Conservation (phyloP, 768 basidiomycete species). For the Tricholomella constricta region DNA sequence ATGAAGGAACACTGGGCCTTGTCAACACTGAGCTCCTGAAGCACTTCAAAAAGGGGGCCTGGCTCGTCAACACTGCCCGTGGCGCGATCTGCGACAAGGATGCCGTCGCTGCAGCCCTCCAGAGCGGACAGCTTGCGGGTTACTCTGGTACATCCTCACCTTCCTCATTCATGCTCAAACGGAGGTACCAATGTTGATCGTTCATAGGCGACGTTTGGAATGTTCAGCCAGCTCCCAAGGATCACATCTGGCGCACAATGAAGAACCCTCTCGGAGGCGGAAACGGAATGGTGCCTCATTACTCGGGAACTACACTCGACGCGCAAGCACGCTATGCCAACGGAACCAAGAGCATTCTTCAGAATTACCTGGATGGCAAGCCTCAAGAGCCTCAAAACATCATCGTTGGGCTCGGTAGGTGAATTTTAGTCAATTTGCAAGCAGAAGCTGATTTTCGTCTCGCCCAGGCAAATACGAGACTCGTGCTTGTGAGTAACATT, state of each 20-base stretch:
- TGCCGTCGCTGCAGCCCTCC: slow-evolving; percentile 74
- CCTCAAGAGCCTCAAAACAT: slow-evolving; percentile 78
- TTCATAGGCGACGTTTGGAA: slow-evolving; percentile 74
- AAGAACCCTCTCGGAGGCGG: slow-evolving; percentile 82
- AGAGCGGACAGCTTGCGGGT: slow-evolving; percentile 74
- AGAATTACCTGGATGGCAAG: slow-evolving; percentile 65
- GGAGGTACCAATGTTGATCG: background rate
- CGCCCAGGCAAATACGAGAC: slow-evolving; percentile 43
- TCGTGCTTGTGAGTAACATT: slow-evolving; percentile 41
- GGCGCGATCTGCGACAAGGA: slow-evolving; percentile 90
- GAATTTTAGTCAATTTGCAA: slow-evolving; percentile 8
- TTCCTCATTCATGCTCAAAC: background rate
- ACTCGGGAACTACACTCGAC: slow-evolving; percentile 87
- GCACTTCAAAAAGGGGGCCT: slow-evolving; percentile 91
- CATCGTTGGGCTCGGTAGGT: slow-evolving; percentile 71
- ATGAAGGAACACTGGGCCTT: slow-evolving; percentile 80
- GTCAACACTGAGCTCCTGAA: slow-evolving; percentile 80
- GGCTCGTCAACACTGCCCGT: slow-evolving; percentile 92
- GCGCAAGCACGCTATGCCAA: slow-evolving; percentile 85
- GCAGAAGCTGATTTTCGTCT: background rate
- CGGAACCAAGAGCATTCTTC: slow-evolving; percentile 69
- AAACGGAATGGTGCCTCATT: slow-evolving; percentile 89
- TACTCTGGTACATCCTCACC: slow-evolving; percentile 37
- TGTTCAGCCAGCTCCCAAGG: slow-evolving; percentile 82
- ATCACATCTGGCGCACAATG: slow-evolving; percentile 85